Evolutionary conservation across 2,329 filamentous ascomycete species (phyloP).

Genomic region (Pseudogymnoascus sp.): DNA sequence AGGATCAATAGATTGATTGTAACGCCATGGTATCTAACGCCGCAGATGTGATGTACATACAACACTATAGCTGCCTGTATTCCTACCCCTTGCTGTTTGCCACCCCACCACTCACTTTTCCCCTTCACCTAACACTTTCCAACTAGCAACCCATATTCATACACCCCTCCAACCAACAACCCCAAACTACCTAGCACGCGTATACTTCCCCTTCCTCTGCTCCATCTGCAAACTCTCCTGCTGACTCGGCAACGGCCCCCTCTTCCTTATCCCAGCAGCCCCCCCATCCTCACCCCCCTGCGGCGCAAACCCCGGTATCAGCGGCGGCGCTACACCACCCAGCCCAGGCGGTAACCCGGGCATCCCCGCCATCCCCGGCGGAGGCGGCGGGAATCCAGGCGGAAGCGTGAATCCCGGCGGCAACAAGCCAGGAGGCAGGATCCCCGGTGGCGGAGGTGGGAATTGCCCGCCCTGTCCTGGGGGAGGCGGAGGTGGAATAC

Average conservation of each 20-base stretch:
- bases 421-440: slow-evolving; percentile 41
- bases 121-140: not conserved
- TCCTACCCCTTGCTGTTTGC: not conserved
- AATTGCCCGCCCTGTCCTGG: slow-evolving; percentile 20
- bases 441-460: slow-evolving; percentile 34
- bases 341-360: not conserved
- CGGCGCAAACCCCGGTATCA: slow-evolving; percentile 31
- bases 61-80: not conserved
- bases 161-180: not conserved
- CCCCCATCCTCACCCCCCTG: slow-evolving; percentile 23
- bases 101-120: not conserved
- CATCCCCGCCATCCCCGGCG: slow-evolving; percentile 35
- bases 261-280: slow-evolving; percentile 42
- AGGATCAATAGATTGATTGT: slow-evolving; percentile 5
- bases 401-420: slow-evolving; percentile 35
- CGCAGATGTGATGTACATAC: not conserved
- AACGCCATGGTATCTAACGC: slow-evolving; percentile 3
- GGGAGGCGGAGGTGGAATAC: slow-evolving; percentile 52
- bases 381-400: slow-evolving; percentile 31
- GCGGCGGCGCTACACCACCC: slow-evolving; percentile 8
- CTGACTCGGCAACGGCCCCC: slow-evolving; percentile 73
- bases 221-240: slow-evolving; percentile 74
- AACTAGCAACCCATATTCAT: not conserved
- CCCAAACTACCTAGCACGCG: slow-evolving; percentile 31
- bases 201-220: slow-evolving; percentile 60